Evolutionary conservation across 257 asterid genomes (phyloP).

Genomic region (Paulownia fortunei): DNA sequence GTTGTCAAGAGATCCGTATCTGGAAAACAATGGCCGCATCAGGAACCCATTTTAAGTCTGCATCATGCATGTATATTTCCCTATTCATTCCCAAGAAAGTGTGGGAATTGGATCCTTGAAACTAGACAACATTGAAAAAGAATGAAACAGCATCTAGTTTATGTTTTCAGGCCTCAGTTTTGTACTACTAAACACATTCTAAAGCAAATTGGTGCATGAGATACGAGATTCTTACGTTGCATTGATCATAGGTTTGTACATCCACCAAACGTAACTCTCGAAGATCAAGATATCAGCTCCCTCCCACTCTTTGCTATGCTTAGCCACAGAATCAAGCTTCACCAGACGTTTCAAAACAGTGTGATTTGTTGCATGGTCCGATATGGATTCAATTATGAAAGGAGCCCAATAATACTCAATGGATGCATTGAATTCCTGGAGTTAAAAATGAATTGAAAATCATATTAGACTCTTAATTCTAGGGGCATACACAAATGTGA

Average conservation of each 20-base stretch:
- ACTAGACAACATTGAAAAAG: too few relatives aligned
- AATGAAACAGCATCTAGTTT: too few relatives aligned
- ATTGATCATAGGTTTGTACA: constrained; percentile 77
- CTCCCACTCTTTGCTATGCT: constrained; percentile 77
- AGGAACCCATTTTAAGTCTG: background rate
- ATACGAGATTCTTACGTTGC: constrained; percentile 57
- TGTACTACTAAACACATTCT: background rate
- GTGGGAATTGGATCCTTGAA: too few relatives aligned
- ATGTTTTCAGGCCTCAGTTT: too few relatives aligned
- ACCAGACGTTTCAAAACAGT: constrained; percentile 72
- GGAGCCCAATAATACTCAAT: constrained; percentile 99
- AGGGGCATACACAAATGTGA: background rate
- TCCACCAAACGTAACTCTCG: constrained; percentile 98
- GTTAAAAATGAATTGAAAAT: background rate
- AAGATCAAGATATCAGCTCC: constrained; percentile 75
- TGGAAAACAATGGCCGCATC: constrained; percentile 23
- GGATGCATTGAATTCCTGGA: constrained; percentile 77
- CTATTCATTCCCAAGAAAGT: too few relatives aligned
- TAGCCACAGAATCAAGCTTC: constrained; percentile 74
- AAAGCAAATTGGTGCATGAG: background rate
- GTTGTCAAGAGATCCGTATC: constrained; percentile 64
- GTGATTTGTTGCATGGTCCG: constrained; percentile 84
- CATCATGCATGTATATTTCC: background rate
- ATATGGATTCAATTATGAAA: constrained; percentile 78
- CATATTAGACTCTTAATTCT: too few relatives aligned